Evolutionary conservation across 148 eudicot genomes (phyloP), one percentile per base, ranked within the genome.

Genomic region (Rhododendron henanense): DNA sequence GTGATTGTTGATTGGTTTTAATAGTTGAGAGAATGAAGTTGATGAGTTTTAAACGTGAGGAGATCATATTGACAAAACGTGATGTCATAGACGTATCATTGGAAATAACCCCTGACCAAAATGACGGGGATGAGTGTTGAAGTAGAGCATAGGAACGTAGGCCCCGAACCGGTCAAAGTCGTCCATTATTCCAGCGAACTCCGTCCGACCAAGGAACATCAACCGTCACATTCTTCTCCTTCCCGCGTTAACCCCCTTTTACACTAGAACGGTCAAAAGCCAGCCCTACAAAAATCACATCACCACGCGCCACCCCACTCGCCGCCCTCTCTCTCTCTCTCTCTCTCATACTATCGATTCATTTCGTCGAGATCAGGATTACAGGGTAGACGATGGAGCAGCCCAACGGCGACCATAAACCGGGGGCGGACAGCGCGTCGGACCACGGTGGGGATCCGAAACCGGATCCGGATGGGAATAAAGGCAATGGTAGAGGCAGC

Each of bases 351-450:
- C 67, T 53, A 39, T 15, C 3, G 19, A 15, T 61, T 53, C 39
- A 14, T 41, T 47, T 35, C 44, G 23, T 79, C 37, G 45, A 44
- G 67, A 50, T 67, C 50, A 21, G 6, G 13, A 15, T 37, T 2
- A 15, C 3, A 14, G 16, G 55, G 55, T 51, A 51, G 41, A 78
- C 13, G 47, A 87, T 87, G 89, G 86, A 87, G 33, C 86, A 44
- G 61, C 84, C 86, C 4, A 53, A 63, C 61, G 86, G 61, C 41
- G 77, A 47, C 7, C 55, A 74, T 39, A 84, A 84, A 44, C 79
- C 81, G 35, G 35, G 35, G 35, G 44, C n/a, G 71, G 78, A 69
- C 8, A 35, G 39, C 11, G 47, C 2, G 2, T 59, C 47, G 73
- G 85, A 13, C 44, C 85, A 83, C 67, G 86, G 78, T 67, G 15